A percentile compares a stretch with the other conserved stretches of the same genome.
Conservation (phyloP, 441 rosid species). For the Raphanus hybrid region DNA sequence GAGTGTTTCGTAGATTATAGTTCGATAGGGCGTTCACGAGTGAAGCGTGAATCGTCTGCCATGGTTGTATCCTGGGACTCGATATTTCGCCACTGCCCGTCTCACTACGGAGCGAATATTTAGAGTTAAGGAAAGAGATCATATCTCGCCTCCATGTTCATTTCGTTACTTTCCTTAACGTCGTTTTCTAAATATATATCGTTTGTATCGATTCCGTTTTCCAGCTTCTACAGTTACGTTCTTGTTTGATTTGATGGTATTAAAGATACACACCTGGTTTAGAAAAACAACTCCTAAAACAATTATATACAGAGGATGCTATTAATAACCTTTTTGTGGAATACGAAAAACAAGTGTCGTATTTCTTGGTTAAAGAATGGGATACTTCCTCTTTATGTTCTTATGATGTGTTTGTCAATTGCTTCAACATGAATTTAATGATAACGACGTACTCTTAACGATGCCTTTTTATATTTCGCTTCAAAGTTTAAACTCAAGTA, state of each 20-base stretch:
- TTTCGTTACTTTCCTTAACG: too few relatives aligned
- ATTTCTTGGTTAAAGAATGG: neutral
- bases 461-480: neutral
- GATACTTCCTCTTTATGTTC: neutral
- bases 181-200: too few relatives aligned
- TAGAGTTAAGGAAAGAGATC: too few relatives aligned
- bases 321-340: neutral
- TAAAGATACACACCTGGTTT: neutral
- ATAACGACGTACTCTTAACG: slow-evolving; percentile 30
- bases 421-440: neutral
- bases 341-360: neutral
- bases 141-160: too few relatives aligned
- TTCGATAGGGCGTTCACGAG: too few relatives aligned
- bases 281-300: neutral
- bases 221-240: too few relatives aligned
- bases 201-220: too few relatives aligned
- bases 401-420: neutral
- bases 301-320: neutral
- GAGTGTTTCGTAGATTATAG: too few relatives aligned
- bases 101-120: too few relatives aligned
- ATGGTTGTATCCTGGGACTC: too few relatives aligned
- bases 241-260: neutral
- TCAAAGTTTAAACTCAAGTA: neutral
- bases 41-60: too few relatives aligned
- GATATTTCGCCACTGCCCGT: too few relatives aligned